phyloP scores from a whole-genome alignment of 345 rosid genomes.

The Acer yangbiense region DNA sequence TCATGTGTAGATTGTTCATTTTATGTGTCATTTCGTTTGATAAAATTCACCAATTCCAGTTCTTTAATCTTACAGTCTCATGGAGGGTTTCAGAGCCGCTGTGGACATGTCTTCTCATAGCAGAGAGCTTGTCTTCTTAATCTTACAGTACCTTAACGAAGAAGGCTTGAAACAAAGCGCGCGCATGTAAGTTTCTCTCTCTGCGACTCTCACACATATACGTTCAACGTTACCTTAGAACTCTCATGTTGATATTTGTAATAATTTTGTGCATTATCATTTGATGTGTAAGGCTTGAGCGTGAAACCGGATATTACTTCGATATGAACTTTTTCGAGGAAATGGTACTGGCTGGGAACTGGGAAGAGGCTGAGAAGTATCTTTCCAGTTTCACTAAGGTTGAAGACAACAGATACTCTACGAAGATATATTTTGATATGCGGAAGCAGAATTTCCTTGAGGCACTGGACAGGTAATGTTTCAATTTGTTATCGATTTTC shows the following conservation, averaged over 20 bases:
- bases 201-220: not conserved
- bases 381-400: constrained; percentile 32
- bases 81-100: constrained; percentile 10
- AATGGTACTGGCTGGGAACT: constrained; percentile 31
- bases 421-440: constrained; percentile 38
- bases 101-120: constrained; percentile 32
- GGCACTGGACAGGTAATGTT: constrained; percentile 37
- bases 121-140: constrained; percentile 37
- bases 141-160: constrained; percentile 47
- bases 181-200: constrained; percentile 23
- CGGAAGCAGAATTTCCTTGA: constrained; percentile 43
- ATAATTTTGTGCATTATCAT: not conserved
- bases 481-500: not conserved
- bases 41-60: not conserved
- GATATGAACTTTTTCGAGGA: constrained; percentile 38
- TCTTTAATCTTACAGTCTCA: not conserved
- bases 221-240: not conserved
- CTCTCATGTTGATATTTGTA: not conserved
- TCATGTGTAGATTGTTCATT: not conserved
- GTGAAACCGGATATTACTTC: constrained; percentile 37
- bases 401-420: constrained; percentile 34
- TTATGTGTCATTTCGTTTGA: not conserved
- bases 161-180: constrained; percentile 43
- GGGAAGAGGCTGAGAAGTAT: constrained; percentile 39
- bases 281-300: constrained; percentile 40